A percentile compares a stretch with the other conserved stretches of the same genome.
Conservation (phyloP, 495 filamentous ascomycete genomes). For the Lasiosphaeris hirsuta region DNA sequence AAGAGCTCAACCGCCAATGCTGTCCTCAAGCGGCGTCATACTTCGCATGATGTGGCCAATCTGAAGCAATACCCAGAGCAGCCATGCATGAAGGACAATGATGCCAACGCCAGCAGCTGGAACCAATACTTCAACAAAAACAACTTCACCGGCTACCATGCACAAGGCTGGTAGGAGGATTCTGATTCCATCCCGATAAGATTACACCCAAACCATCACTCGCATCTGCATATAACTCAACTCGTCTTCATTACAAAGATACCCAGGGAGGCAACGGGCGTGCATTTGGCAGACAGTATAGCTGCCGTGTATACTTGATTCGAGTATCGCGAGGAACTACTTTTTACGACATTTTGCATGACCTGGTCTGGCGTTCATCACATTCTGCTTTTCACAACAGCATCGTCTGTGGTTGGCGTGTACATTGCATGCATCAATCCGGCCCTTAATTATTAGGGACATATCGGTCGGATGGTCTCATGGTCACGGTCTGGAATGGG, state of each 20-base stretch:
- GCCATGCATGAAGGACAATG: conserved; percentile 47
- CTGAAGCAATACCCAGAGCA: conserved; percentile 70
- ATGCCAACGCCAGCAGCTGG: conserved; percentile 45
- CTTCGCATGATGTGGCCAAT: conserved; percentile 82
- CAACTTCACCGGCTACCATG: conserved; percentile 48
- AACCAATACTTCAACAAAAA: conserved; percentile 50
- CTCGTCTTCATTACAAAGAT: conserved; percentile 22
- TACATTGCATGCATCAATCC: conserved; percentile 28
- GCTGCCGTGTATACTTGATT: conserved; percentile 43
- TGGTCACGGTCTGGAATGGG: conserved; percentile 22
- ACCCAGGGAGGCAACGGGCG: conserved; percentile 24
- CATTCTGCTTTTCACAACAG: conserved; percentile 6
- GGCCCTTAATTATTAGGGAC: conserved; percentile 17
- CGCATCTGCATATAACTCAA: conserved; percentile 27
- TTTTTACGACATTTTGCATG: conserved; percentile 43
- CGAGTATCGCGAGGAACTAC: conserved; percentile 37
- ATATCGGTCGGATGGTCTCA: conserved; percentile 28
- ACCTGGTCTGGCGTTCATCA: conserved; percentile 40
- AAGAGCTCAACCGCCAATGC: conserved; percentile 86
- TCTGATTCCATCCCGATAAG: neutral
- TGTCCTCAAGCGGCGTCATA: conserved; percentile 86
- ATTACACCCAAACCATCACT: conserved; percentile 12
- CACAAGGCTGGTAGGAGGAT: conserved; percentile 49
- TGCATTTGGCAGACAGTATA: conserved; percentile 26
- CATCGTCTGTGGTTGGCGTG: neutral